Base-by-base conservation (phyloP, 306 rosid species). In the Citrullus amarus region DNA sequence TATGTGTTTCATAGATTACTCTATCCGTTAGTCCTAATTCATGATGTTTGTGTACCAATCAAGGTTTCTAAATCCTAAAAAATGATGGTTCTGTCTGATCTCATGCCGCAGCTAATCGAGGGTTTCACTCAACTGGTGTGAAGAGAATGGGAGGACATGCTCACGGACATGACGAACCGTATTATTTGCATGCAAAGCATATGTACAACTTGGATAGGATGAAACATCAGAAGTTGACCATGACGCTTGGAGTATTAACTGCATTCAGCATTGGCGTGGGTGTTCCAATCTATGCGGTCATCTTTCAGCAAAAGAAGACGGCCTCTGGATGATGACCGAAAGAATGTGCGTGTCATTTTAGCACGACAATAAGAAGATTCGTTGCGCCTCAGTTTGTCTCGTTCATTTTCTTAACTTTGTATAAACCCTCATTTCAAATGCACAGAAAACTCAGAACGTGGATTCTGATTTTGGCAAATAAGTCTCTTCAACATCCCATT, bases 281-380 rank as follows among this genome's bases (percentile, higher is more conserved):
- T 6, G 87, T 84, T 74, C 87, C 87, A 3, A 54, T 84, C 38
- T 72, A 6, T 50, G 87, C 87, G 5, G 87, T 84, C 32, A 6
- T 84, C 43, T 84, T 84, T 71, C 87, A 84, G 84, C 84, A 84
- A 73, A 81, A 16, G 84, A 84, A 84, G 77, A 73, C 87, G 3
- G 84, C 80, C 55, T 84, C 87, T 71, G 82, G 13, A 13, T 70
- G 75, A 68, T 41, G 25, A 4, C 3, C 6, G 1, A 69, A 44
- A 22, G n/a, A 25, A 44, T 44, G 56, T 41, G 34, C 6, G 55
- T 13, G 2, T 4, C 30, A 43, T 7, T 44, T 44, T 46, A 46
- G 53, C 53, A 46, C 5, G 53, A 57, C 14, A 57, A 41, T n/a
- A 39, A 68, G 74, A 38, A 67, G 36, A 20, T 43, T 11, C 16